Evolutionary conservation across 768 basidiomycete species (phyloP), one percentile per base, ranked within the genome.

Genomic region (Xerocomellus chrysenteron): DNA sequence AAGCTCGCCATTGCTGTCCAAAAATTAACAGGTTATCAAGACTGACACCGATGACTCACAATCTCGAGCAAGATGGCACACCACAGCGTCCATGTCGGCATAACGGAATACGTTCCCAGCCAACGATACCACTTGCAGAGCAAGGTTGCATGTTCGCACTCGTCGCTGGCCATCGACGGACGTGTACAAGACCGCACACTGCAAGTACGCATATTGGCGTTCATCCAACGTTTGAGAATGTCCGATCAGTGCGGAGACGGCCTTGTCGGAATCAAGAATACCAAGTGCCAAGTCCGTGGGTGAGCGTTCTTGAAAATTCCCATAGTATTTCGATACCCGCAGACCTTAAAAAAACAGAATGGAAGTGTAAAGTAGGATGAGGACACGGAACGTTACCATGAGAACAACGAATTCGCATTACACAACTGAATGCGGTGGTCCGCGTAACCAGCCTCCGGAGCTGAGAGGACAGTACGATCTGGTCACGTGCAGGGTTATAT

Each of bases 41-140:
- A 43, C 13, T n/a, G 43, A 35, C n/a, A 58, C 24, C 26, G 46
- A 61, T 21, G 5, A 67, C 82, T 64, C 58, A 94, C 96, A 87
- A 67, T 90, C 84, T 60, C 94, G 90, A 33, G 87, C 77, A 57
- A 93, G 72, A 69, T 88, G 77, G 42, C 84, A 81, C 24, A 95
- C 78, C 2, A 87, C 83, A 3, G 91, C 82, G 62, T 98, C 95
- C 76, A 94, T 80, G 73, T 99, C 97, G 13, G 93, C 94, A 71
- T 77, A 92, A 49, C 89, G 84, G 76, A 95, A 99, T 12, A 98
- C 86, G 68, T 89, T 94, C 10, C 86, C 92, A n/a, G 94, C 92
- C 59, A 98, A 74, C 39, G 86, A 81, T 3, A 85, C 88, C 1
- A 92, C 85, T 45, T 85, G 86, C 55, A 98, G 69, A 1, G 88